These are phyloP conservation scores for Rhizopus sp. DNA, from an alignment of 371 early-diverging fungal genomes.

Conservation along the genomic window DNA sequence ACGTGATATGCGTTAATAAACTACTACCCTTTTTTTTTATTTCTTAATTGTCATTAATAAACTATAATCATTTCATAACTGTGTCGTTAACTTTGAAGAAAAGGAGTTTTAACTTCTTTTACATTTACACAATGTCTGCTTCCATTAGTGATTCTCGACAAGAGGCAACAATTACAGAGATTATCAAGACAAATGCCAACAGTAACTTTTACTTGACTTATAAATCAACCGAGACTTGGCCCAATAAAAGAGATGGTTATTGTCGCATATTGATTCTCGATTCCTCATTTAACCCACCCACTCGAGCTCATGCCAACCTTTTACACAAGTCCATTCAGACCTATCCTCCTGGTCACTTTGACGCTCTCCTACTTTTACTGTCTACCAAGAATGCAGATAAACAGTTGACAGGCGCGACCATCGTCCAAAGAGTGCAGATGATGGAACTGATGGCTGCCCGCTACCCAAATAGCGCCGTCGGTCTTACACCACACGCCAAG, in stretches of 20 bases:
- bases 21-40: conserved; percentile 3
- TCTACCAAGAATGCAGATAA: conserved; percentile 65
- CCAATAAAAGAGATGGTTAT: not conserved
- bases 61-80: not conserved
- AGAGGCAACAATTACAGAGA: not conserved
- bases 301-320: conserved; percentile 58
- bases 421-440: conserved; percentile 53
- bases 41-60: conserved; percentile 2
- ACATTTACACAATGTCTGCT: not conserved
- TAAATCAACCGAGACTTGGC: conserved; percentile 6
- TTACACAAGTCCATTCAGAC: conserved; percentile 27
- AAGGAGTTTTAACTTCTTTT: not conserved
- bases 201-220: conserved; percentile 19
- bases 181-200: not conserved
- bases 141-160: not conserved
- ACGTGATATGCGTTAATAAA: conserved; percentile 30
- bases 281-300: conserved; percentile 72
- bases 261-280: conserved; percentile 52
- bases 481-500: conserved; percentile 52
- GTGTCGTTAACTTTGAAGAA: too few relatives aligned
- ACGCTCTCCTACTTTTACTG: conserved; percentile 51
- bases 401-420: conserved; percentile 48
- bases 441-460: conserved; percentile 50
- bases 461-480: conserved; percentile 41
- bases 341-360: conserved; percentile 34